Conservation (phyloP, 2,329 filamentous ascomycete species). For the Zalaria sp. region DNA sequence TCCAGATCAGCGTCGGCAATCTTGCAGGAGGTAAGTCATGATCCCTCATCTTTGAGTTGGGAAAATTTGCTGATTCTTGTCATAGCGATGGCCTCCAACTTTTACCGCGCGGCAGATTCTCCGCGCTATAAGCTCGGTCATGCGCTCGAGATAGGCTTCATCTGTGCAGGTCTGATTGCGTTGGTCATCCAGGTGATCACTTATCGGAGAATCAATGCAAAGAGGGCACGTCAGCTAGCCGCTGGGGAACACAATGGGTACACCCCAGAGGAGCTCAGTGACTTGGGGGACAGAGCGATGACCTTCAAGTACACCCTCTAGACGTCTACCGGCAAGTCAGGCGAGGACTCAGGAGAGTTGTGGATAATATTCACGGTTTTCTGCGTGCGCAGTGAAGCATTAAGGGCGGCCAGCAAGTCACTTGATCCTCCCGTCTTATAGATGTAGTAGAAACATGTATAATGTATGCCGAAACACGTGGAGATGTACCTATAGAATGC, state of each 20-base stretch:
- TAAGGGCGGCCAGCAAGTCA: too few relatives aligned
- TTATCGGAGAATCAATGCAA: slow-evolving; percentile 46
- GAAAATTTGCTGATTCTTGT: background rate
- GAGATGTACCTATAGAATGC: too few relatives aligned
- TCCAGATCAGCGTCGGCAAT: slow-evolving; percentile 38
- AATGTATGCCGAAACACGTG: too few relatives aligned
- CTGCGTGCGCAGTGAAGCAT: too few relatives aligned
- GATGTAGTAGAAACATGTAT: too few relatives aligned
- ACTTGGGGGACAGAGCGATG: slow-evolving; percentile 45
- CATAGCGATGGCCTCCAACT: slow-evolving; percentile 60
- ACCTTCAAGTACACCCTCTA: slow-evolving; percentile 49
- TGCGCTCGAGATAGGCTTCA: slow-evolving; percentile 36
- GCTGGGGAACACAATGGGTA: slow-evolving; percentile 24
- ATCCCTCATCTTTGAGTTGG: background rate
- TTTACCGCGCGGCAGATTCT: slow-evolving; percentile 42
- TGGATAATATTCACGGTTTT: too few relatives aligned
- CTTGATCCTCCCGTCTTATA: too few relatives aligned
- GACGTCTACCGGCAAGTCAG: background rate
- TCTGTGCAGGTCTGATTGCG: slow-evolving; percentile 31
- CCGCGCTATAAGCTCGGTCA: slow-evolving; percentile 39
- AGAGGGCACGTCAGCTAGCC: slow-evolving; percentile 27
- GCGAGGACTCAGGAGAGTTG: too few relatives aligned
- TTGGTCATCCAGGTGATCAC: slow-evolving; percentile 29
- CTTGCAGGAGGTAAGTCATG: slow-evolving; percentile 17
- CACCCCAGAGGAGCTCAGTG: slow-evolving; percentile 40